Percentiles rank a stretch among this genome's conserved stretches.
Conservation (phyloP, 169 alveolate genomes). For the Pseudocohnilembus persalinus region DNA sequence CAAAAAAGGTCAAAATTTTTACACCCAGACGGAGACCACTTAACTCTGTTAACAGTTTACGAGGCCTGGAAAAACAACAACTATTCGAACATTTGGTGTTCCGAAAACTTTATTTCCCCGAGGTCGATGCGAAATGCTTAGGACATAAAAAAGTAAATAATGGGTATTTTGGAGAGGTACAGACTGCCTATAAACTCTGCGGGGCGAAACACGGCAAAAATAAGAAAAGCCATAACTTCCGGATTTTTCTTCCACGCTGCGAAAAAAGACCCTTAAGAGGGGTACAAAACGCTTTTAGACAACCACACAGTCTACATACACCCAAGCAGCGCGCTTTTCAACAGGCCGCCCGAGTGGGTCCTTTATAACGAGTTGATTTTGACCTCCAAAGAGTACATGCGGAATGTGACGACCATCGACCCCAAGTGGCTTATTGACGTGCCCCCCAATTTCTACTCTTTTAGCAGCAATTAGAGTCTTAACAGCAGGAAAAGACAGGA, state of each 20-base stretch:
- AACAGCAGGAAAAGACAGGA: conserved; percentile 92
- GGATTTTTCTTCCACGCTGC: conserved; percentile 98
- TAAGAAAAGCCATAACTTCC: conserved; percentile 96
- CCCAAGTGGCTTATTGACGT: conserved; percentile 98
- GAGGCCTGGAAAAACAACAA: conserved; percentile 94
- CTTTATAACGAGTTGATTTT: conserved; percentile 97
- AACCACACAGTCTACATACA: conserved; percentile 97
- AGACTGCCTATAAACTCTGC: conserved; percentile 88
- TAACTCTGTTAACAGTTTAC: conserved; percentile 95
- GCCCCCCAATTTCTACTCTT: conserved; percentile 97
- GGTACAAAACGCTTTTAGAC: conserved; percentile 95
- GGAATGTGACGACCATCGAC: conserved; percentile 96
- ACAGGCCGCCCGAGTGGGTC: conserved; percentile 97
- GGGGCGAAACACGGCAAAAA: conserved; percentile 88
- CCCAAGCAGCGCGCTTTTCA: conserved; percentile 96
- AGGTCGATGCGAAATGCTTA: conserved; percentile 96
- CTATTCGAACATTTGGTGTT: conserved; percentile 96
- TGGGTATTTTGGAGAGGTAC: conserved; percentile 95
- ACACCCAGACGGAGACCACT: conserved; percentile 98
- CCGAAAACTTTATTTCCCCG: conserved; percentile 96
- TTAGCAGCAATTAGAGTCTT: conserved; percentile 84
- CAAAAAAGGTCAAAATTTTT: conserved; percentile 93
- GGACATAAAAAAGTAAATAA: conserved; percentile 96
- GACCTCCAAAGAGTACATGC: conserved; percentile 98
- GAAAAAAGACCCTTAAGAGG: conserved; percentile 96